phyloP scores from a whole-genome alignment of 78 protist species.

The Dictyostelium citrinum region DNA sequence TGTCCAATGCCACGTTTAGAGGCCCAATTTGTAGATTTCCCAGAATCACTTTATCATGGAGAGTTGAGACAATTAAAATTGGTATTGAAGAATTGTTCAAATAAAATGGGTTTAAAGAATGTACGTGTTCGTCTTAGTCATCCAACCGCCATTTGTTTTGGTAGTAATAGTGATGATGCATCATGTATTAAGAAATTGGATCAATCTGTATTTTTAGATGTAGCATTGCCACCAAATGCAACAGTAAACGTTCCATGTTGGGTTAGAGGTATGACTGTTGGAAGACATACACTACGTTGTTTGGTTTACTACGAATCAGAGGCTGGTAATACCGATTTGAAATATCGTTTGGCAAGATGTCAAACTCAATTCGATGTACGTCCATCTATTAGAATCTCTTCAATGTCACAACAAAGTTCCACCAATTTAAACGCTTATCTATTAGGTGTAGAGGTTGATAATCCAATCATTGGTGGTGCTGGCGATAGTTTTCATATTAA shows the following conservation, averaged over 20 bases:
- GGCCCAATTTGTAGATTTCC: constrained; percentile 51
- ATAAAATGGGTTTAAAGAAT: constrained; percentile 71
- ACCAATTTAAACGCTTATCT: constrained; percentile 36
- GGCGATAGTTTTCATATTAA: constrained; percentile 19
- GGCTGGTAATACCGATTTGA: constrained; percentile 53
- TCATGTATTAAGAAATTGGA: constrained; percentile 8
- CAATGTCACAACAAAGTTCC: constrained; percentile 45
- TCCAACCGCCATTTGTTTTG: constrained; percentile 60
- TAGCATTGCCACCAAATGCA: constrained; percentile 39
- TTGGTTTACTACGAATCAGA: constrained; percentile 70
- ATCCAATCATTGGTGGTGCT: constrained; percentile 72
- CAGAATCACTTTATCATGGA: constrained; percentile 27
- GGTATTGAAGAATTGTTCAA: constrained; percentile 38
- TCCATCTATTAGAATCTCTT: constrained; percentile 39
- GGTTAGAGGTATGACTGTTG: constrained; percentile 57
- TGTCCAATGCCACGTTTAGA: constrained; percentile 75
- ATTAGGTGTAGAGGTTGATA: constrained; percentile 56
- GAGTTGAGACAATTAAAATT: constrained; percentile 59
- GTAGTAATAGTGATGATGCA: constrained; percentile 42
- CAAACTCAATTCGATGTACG: constrained; percentile 62
- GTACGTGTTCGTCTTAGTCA: constrained; percentile 48
- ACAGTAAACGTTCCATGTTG: constrained; percentile 55
- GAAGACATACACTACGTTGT: constrained; percentile 41
- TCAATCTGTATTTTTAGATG: constrained; percentile 23
- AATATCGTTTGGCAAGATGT: constrained; percentile 67